These are phyloP conservation scores for Dryas integrifolia DNA, from an alignment of 331 rosid species.

Conservation along the genomic window DNA sequence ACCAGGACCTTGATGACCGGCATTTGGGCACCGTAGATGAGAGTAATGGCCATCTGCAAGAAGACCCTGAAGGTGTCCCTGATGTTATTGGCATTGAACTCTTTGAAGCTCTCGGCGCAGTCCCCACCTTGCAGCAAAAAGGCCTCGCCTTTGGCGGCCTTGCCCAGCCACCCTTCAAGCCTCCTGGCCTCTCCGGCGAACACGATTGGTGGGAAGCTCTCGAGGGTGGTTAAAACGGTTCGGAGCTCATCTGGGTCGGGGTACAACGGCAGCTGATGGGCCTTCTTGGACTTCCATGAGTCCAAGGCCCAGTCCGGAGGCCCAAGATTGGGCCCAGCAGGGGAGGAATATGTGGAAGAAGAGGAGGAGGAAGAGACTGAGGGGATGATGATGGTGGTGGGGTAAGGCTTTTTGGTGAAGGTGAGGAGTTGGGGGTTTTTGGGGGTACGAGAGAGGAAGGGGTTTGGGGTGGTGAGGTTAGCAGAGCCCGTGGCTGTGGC, in stretches of 20 bases:
- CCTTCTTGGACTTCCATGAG: constrained; percentile 43
- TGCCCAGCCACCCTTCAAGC: constrained; percentile 41
- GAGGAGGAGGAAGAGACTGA: constrained; percentile 7
- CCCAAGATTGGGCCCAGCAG: background rate
- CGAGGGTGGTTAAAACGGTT: constrained; percentile 31
- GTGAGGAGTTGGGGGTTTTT: background rate
- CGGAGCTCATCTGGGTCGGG: constrained; percentile 37
- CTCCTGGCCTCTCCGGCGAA: constrained; percentile 44
- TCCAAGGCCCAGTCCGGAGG: constrained; percentile 30
- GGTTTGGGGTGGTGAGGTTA: constrained; percentile 8
- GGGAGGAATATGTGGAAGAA: constrained; percentile 12
- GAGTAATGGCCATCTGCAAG: constrained; percentile 44
- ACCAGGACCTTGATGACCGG: constrained; percentile 37
- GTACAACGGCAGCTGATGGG: constrained; percentile 41
- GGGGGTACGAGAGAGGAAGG: constrained; percentile 14
- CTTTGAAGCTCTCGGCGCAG: constrained; percentile 51
- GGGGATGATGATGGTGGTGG: background rate
- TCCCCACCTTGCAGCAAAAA: constrained; percentile 48
- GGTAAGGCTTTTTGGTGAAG: constrained; percentile 2
- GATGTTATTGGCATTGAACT: constrained; percentile 41
- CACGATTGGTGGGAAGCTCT: constrained; percentile 43
- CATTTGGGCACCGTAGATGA: constrained; percentile 46
- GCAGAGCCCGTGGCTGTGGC: constrained; percentile 10
- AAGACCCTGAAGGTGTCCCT: constrained; percentile 45
- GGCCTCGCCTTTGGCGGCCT: constrained; percentile 46